These are phyloP conservation scores for Colletotrichum spinosum DNA, from an alignment of 2,329 filamentous ascomycete species.

Conservation along the genomic window DNA sequence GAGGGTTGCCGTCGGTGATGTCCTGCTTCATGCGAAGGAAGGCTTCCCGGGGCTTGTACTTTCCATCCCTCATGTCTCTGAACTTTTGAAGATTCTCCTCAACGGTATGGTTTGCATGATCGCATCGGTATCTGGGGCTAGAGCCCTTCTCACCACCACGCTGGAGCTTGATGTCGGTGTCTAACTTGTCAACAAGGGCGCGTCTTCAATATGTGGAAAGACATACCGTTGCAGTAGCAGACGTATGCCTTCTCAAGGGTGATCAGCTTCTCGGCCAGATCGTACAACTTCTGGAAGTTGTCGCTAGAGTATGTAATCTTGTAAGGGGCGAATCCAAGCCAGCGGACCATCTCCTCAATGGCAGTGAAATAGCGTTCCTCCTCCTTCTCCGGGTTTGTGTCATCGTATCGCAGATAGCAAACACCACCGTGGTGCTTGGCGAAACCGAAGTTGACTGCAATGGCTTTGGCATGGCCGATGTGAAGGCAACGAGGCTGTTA, in stretches of 20 bases:
- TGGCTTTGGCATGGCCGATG: conserved; percentile 94
- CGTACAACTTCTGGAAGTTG: conserved; percentile 89
- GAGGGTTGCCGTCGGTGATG: conserved; percentile 84
- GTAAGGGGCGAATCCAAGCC: conserved; percentile 71
- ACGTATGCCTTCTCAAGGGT: conserved; percentile 80
- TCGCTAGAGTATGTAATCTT: conserved; percentile 90
- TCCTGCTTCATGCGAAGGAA: conserved; percentile 95
- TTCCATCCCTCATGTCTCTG: conserved; percentile 89
- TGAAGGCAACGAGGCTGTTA: conserved; percentile 22
- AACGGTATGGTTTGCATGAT: conserved; percentile 79
- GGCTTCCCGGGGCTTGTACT: conserved; percentile 86
- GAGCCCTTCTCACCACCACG: conserved; percentile 80
- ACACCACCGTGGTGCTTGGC: conserved; percentile 82
- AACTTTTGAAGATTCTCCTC: conserved; percentile 87
- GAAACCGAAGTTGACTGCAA: conserved; percentile 96
- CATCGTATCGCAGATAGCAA: conserved; percentile 80
- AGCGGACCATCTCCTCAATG: conserved; percentile 89
- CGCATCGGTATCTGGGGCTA: conserved; percentile 80
- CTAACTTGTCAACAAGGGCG: conserved; percentile 46
- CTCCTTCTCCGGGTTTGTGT: conserved; percentile 95
- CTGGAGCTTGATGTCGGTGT: conserved; percentile 87
- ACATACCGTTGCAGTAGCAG: conserved; percentile 79
- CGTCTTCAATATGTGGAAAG: too few species aligned
- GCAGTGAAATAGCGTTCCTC: conserved; percentile 89
- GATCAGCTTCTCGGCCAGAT: conserved; percentile 88